phyloP scores from a whole-genome alignment of 192 early-diverging fungal species.

The Neocallimastix lanati region DNA sequence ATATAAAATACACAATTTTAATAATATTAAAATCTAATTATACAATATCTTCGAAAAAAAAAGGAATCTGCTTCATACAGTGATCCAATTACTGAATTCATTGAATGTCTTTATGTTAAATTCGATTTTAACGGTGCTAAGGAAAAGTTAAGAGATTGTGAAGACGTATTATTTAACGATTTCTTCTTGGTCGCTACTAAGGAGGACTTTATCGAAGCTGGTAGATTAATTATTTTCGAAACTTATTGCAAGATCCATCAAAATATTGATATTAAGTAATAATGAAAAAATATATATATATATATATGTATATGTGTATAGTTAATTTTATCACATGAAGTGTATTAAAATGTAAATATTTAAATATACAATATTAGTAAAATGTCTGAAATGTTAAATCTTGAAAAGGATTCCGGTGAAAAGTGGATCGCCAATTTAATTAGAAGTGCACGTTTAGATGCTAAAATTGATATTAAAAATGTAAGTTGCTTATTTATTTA shows the following conservation, averaged over 20 bases:
- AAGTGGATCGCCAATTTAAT: constrained; percentile 98
- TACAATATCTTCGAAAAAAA: too few species aligned
- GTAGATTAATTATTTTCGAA: constrained; percentile 82
- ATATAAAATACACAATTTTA: too few species aligned
- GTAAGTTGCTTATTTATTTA: too few species aligned
- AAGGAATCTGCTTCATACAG: constrained; percentile 33
- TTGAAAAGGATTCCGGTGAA: constrained; percentile 77
- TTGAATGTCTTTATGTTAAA: constrained; percentile 75
- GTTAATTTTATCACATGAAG: too few species aligned
- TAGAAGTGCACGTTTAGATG: constrained; percentile 84
- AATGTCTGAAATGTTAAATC: constrained; percentile 62
- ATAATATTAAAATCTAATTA: constrained; percentile 14
- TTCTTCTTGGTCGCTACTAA: constrained; percentile 78
- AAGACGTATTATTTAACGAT: constrained; percentile 62
- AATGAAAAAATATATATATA: too few species aligned
- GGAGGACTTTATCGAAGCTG: constrained; percentile 89
- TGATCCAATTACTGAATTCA: constrained; percentile 87
- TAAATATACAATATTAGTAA: background rate
- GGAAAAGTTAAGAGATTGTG: constrained; percentile 69
- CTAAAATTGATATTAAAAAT: constrained; percentile 88
- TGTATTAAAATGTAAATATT: too few species aligned
- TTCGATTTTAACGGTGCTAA: constrained; percentile 92
- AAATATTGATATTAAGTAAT: constrained; percentile 67
- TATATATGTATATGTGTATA: too few species aligned
- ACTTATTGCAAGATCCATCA: constrained; percentile 95